Percentiles rank a stretch among this genome's conserved stretches.
phyloP scores from a whole-genome alignment of 148 eudicot genomes.

The Camellia lanceoleosa region DNA sequence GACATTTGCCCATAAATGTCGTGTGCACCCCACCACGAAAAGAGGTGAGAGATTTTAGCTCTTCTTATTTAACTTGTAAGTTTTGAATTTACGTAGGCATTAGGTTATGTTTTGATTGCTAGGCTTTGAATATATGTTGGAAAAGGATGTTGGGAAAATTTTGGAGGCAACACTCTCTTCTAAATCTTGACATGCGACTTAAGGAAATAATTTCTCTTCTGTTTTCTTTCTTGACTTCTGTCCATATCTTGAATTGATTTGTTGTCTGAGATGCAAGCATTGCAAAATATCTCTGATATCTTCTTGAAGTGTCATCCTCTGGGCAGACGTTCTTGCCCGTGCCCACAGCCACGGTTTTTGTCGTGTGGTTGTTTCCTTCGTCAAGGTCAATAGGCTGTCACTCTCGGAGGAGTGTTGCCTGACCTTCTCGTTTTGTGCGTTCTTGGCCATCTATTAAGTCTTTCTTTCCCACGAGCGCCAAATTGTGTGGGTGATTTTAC shows the following conservation, averaged over 20 bases:
- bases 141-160: conserved; percentile 67
- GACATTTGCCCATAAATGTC: neutral
- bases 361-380: too few species aligned
- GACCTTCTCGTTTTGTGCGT: too few species aligned
- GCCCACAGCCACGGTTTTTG: too few species aligned
- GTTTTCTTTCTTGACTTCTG: neutral
- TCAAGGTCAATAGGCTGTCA: too few species aligned
- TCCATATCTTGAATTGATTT: conserved; percentile 23
- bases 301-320: too few species aligned
- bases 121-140: conserved; percentile 90
- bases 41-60: neutral
- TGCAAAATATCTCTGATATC: conserved; percentile 93
- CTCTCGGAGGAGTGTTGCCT: too few species aligned
- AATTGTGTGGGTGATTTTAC: too few species aligned
- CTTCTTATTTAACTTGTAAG: neutral
- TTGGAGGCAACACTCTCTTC: conserved; percentile 74
- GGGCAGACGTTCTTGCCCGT: too few species aligned
- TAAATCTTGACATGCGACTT: conserved; percentile 61
- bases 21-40: neutral
- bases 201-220: conserved; percentile 52
- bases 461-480: too few species aligned
- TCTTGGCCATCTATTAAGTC: too few species aligned
- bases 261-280: conserved; percentile 73
- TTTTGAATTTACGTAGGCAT: conserved; percentile 54
- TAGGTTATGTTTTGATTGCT: conserved; percentile 88